phyloP scores from a whole-genome alignment of 768 basidiomycete genomes.

The Psilocybe cubensis region DNA sequence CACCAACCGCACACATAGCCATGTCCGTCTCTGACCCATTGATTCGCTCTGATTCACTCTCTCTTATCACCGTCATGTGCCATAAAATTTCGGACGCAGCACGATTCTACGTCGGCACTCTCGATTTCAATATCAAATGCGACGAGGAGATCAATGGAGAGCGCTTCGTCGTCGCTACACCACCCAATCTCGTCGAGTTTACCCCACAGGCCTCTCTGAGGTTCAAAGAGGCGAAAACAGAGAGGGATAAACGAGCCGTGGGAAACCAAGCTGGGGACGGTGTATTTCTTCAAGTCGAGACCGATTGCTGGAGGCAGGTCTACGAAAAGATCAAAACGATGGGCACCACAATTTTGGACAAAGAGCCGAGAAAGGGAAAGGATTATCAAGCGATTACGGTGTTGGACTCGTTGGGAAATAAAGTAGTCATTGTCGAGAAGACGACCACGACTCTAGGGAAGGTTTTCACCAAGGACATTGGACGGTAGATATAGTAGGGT shows the following conservation, averaged over 20 bases:
- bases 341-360: conserved; percentile 16
- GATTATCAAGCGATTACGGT: conserved; percentile 17
- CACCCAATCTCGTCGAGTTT: conserved; percentile 24
- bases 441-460: conserved; percentile 20
- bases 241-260: conserved; percentile 18
- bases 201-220: conserved; percentile 17
- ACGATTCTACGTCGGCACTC: conserved; percentile 22
- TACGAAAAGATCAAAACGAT: conserved; percentile 21
- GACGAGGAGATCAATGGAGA: conserved; percentile 23
- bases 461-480: conserved; percentile 21
- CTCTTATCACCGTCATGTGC: conserved; percentile 20
- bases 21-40: conserved; percentile 14
- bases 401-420: conserved; percentile 21
- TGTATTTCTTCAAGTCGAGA: conserved; percentile 22
- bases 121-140: conserved; percentile 24
- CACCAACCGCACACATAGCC: neutral
- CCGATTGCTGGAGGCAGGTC: conserved; percentile 18
- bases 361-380: conserved; percentile 18
- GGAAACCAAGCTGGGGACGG: conserved; percentile 23
- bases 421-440: conserved; percentile 20
- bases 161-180: conserved; percentile 21
- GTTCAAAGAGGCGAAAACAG: conserved; percentile 16
- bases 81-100: conserved; percentile 18
- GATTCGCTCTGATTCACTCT: conserved; percentile 23
- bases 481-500: conserved; percentile 7